Conservation (phyloP, 208 protist species). For the Trypanosoma avium region DNA sequence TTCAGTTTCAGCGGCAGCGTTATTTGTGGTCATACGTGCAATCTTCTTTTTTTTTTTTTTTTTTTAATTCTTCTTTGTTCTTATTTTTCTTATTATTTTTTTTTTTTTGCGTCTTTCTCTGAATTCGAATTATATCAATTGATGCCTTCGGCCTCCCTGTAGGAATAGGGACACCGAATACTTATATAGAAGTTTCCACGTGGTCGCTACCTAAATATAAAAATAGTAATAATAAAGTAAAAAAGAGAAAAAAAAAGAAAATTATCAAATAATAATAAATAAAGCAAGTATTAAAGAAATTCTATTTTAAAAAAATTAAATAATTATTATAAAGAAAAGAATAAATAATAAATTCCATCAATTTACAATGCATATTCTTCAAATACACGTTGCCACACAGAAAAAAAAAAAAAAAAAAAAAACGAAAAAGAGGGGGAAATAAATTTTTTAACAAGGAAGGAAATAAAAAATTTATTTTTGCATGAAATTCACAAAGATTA, state of each 20-base stretch:
- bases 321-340: too few relatives aligned
- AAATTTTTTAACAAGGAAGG: too few relatives aligned
- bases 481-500: too few relatives aligned
- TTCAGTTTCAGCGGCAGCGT: not conserved
- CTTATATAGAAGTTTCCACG: conserved; percentile 2
- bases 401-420: too few relatives aligned
- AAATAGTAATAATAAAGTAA: not conserved
- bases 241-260: not conserved
- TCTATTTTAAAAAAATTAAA: too few relatives aligned
- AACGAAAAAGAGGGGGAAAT: too few relatives aligned
- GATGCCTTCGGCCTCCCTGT: not conserved
- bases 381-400: too few relatives aligned
- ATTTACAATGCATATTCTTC: too few relatives aligned
- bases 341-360: too few relatives aligned
- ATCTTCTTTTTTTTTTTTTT: not conserved
- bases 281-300: too few relatives aligned
- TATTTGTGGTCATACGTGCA: conserved; percentile 6
- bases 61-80: not conserved
- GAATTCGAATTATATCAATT: not conserved
- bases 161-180: not conserved
- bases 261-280: too few relatives aligned
- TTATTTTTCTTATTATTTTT: not conserved
- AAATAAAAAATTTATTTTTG: too few relatives aligned
- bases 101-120: not conserved
- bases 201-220: conserved; percentile 6